Evolutionary conservation across 345 rosid species (phyloP), one percentile per base, ranked within the genome.

Genomic region (Arabidopsis suecica): DNA sequence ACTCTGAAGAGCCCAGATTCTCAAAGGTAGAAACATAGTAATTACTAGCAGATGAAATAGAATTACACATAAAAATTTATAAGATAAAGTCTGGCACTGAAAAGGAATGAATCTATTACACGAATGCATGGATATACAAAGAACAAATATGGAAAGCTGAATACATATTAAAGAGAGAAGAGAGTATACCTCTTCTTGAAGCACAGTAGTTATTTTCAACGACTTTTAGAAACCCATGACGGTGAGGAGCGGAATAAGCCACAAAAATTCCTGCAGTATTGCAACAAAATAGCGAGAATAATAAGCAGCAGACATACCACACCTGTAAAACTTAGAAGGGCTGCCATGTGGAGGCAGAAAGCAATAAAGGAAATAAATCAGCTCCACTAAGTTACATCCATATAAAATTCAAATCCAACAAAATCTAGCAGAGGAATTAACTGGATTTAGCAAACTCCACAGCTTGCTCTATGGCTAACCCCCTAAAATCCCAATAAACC

Each of bases 191-290:
- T 79, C 94, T 85, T 85, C 83, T 87, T n/a, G 98, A 93, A 68
- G 97, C 89, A 78, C 98, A 93, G 80, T 84, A 94, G 78, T 85
- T 88, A 78, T 94, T 94, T 67, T 91, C 98, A 41, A 94, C 96
- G 49, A 94, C 88, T 76, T 82, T 88, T 48, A 94, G 85, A 85
- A 91, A 88, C 83, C 85, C 88, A 84, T 89, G 89, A 70, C 96
- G 86, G 73, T 79, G 77, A 70, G 97, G 95, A 79, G 93, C 96
- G 57, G 93, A 82, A 76, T 85, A 91, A 71, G 96, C 88, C 45
- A 91, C 91, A 53, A 78, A 30, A 28, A 94, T 82, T 36, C 98
- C 97, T 94, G 84, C 78, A 82, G 20, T 41, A 34, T 50, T 45
- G 57, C 57, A 73, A 54, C 47, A 50, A 78, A 75, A 77, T 32